Evolutionary conservation across 805 yeast species (phyloP).

Genomic region (Yarrowia porcina): DNA sequence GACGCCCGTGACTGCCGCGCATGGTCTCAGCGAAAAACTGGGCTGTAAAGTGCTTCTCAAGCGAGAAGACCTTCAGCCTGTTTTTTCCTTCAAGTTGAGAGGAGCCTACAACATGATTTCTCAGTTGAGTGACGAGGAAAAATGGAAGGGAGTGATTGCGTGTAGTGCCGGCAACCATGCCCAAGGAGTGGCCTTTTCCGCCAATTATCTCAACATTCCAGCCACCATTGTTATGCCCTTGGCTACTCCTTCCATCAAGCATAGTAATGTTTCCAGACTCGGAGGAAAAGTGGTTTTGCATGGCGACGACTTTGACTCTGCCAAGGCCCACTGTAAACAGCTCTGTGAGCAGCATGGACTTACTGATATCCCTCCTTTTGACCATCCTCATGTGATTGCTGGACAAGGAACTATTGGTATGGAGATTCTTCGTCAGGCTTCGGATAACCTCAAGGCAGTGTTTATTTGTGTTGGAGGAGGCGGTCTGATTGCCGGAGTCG

Average conservation of each 20-base stretch:
- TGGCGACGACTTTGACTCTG: conserved; percentile 95
- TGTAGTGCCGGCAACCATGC: conserved; percentile 99
- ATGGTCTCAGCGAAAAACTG: conserved; percentile 67
- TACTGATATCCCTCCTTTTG: conserved; percentile 95
- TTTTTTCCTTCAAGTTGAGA: conserved; percentile 90
- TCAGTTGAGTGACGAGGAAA: conserved; percentile 56
- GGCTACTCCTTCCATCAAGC: conserved; percentile 93
- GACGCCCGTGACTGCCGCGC: conserved; percentile 77
- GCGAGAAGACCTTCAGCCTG: conserved; percentile 92
- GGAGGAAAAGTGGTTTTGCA: conserved; percentile 91
- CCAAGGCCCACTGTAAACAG: conserved; percentile 83
- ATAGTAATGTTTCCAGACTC: conserved; percentile 81
- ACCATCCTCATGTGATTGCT: conserved; percentile 96
- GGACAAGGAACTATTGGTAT: conserved; percentile 98
- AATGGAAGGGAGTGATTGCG: conserved; percentile 86
- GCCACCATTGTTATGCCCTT: conserved; percentile 98
- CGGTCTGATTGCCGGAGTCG: conserved; percentile 89
- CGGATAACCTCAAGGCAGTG: conserved; percentile 75
- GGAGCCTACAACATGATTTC: conserved; percentile 99
- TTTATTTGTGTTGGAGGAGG: conserved; percentile 97
- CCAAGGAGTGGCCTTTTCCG: conserved; percentile 96
- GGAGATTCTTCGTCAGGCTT: conserved; percentile 85
- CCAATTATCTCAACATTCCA: conserved; percentile 77
- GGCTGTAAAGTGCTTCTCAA: conserved; percentile 75
- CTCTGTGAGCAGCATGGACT: conserved; percentile 65